phyloP scores from a whole-genome alignment of 1,284 basidiomycete species.

The Pseudozyma hubeiensis region DNA sequence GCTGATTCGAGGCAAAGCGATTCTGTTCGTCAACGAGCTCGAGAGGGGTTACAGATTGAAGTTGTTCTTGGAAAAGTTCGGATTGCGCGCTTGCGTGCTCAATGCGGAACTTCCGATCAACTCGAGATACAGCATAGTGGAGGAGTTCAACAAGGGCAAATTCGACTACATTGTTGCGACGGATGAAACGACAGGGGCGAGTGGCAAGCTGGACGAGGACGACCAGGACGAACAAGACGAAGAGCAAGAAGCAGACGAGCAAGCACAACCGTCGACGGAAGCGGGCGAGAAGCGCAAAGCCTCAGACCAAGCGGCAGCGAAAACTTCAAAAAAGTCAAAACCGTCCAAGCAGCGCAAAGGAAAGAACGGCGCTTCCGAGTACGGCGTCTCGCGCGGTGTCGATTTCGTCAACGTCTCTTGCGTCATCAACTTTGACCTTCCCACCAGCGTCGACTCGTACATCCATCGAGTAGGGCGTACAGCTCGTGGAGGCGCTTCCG shows the following conservation, averaged over 20 bases:
- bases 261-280: conserved; percentile 9
- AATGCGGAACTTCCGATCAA: conserved; percentile 96
- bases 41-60: conserved; percentile 94
- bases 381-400: conserved; percentile 93
- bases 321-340: conserved; percentile 16
- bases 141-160: conserved; percentile 98
- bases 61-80: conserved; percentile 97
- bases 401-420: conserved; percentile 98
- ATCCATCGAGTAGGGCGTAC: conserved; percentile 96
- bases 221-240: conserved; percentile 52
- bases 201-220: conserved; percentile 68
- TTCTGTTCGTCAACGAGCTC: conserved; percentile 96
- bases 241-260: conserved; percentile 14
- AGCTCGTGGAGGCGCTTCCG: conserved; percentile 91
- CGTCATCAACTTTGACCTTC: conserved; percentile 98
- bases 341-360: conserved; percentile 1
- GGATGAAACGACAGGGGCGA: conserved; percentile 76
- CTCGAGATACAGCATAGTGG: conserved; percentile 94
- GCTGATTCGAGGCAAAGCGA: conserved; percentile 93
- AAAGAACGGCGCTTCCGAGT: conserved; percentile 72
- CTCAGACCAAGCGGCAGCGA: neutral
- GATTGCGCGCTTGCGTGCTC: conserved; percentile 93
- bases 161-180: conserved; percentile 99
- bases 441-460: conserved; percentile 87
- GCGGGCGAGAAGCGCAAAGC: conserved; percentile 40